Base-by-base conservation (phyloP, 768 basidiomycete genomes). In the Boletus rufocinnamomeus region DNA sequence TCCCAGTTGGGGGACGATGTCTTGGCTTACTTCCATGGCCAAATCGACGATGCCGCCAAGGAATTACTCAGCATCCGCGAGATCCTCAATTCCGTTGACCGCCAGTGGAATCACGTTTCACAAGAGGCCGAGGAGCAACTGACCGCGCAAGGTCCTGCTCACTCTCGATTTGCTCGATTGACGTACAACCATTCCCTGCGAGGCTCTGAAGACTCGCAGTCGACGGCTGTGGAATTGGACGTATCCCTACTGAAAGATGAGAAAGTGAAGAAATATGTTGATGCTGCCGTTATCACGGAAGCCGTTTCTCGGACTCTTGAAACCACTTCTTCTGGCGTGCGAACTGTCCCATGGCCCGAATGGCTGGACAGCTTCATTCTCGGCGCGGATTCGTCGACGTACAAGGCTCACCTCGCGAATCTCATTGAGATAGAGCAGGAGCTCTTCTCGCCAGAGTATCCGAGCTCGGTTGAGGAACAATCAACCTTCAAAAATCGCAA, bases 191-290 rank as follows among this genome's bases (percentile, higher is more conserved):
- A 76, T n/a, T 69, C 71, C 1, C 77, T 81, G 16, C 79, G 85
- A 54, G 86, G 82, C 49, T 89, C 88, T n/a, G 81, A 83, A 66
- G 86, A 88, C 68, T 89, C 88, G 1, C 81, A 84, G 53, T 66
- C 67, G 25, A 88, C 87, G 0, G 78, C 78, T 19, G 83, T 87
- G 28, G 64, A 62, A 21, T 40, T 64, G 44, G 66, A 67, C 52
- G 38, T 27, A 7, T 44, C 34, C 6, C 35, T 57, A 2, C 23
- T 52, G 14, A 72, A 69, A 50, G 60, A 50, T 14, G 62, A 63
- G 21, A 54, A 65, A 38, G 40, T n/a, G 14, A 68, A 66, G 43
- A 43, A 44, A 41, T 66, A 66, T 17, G 56, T 45, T 2, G 63
- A 71, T 23, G 60, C 49, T 41, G 64, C 52, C 17, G 63, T 69